A percentile compares a stretch with the other conserved stretches of the same genome.
These are phyloP conservation scores for Tremella fuciformis DNA, from an alignment of 768 basidiomycete species.

Conservation along the genomic window DNA sequence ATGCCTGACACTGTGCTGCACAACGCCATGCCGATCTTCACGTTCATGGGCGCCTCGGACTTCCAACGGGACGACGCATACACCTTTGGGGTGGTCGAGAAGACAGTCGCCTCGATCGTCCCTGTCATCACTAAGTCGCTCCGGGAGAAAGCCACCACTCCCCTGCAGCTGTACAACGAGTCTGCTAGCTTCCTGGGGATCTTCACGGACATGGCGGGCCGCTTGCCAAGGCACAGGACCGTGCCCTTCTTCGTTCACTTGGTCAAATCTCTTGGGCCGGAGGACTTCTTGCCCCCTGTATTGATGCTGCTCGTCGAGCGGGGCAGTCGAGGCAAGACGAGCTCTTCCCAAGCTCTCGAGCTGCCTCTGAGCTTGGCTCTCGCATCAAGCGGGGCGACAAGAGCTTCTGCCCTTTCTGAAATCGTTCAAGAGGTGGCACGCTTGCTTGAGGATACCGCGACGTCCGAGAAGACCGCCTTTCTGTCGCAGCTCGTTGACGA, in stretches of 20 bases:
- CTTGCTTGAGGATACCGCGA: constrained; percentile 53
- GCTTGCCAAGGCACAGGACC: constrained; percentile 89
- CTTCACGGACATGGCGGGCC: constrained; percentile 87
- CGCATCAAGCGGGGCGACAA: constrained; percentile 34
- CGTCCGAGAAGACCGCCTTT: constrained; percentile 51
- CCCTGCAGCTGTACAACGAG: constrained; percentile 60
- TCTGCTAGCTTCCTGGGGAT: constrained; percentile 65
- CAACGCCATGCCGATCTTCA: constrained; percentile 97
- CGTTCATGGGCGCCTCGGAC: constrained; percentile 98
- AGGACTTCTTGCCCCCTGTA: constrained; percentile 76
- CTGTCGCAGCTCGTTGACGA: constrained; percentile 54
- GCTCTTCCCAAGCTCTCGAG: constrained; percentile 61
- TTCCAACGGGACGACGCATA: constrained; percentile 95
- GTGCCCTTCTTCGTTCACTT: constrained; percentile 91
- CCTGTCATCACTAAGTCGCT: constrained; percentile 86
- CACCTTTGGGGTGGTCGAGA: constrained; percentile 88
- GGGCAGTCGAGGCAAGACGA: constrained; percentile 51
- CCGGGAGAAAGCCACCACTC: constrained; percentile 59
- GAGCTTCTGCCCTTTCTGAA: constrained; percentile 58
- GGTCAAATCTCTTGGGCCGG: constrained; percentile 72
- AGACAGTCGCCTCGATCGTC: constrained; percentile 92
- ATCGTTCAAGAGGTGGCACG: constrained; percentile 66
- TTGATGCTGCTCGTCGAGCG: constrained; percentile 83
- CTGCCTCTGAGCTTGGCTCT: constrained; percentile 63
- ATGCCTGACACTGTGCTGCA: constrained; percentile 87